phyloP scores from a whole-genome alignment of 768 basidiomycete species.

The Leucocoprinus sp. region DNA sequence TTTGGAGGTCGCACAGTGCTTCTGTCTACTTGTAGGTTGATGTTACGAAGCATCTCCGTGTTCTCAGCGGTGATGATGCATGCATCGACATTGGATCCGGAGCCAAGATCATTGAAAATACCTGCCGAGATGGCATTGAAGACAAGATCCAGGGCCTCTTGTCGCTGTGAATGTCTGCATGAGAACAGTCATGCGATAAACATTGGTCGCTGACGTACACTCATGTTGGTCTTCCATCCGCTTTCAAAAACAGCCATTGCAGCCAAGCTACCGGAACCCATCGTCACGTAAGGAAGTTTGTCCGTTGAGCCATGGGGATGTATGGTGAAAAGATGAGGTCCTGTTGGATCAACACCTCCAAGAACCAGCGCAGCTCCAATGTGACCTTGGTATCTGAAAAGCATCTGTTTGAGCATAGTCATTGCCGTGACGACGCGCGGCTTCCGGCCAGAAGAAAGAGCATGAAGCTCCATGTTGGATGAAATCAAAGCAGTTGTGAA shows the following conservation, averaged over 20 bases:
- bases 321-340: slow-evolving; percentile 92
- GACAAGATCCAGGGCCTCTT: slow-evolving; percentile 76
- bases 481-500: slow-evolving; percentile 92
- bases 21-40: slow-evolving; percentile 59
- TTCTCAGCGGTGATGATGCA: slow-evolving; percentile 83
- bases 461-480: slow-evolving; percentile 92
- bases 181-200: neutral
- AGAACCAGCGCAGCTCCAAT: slow-evolving; percentile 94
- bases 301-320: slow-evolving; percentile 97
- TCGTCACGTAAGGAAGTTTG: slow-evolving; percentile 97
- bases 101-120: slow-evolving; percentile 99
- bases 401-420: slow-evolving; percentile 97
- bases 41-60: slow-evolving; percentile 93
- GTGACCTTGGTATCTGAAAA: slow-evolving; percentile 91
- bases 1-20: slow-evolving; percentile 70
- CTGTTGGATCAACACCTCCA: slow-evolving; percentile 92
- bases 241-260: slow-evolving; percentile 98
- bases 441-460: slow-evolving; percentile 82
- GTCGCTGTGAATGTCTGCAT: slow-evolving; percentile 39
- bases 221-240: slow-evolving; percentile 74
- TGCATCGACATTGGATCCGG: slow-evolving; percentile 97
- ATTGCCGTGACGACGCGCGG: slow-evolving; percentile 95
- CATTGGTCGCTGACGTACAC: slow-evolving; percentile 35
- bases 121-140: slow-evolving; percentile 85
- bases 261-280: slow-evolving; percentile 94